phyloP scores from a whole-genome alignment of 2,329 filamentous ascomycete genomes.

The Remersonia thermophila region DNA sequence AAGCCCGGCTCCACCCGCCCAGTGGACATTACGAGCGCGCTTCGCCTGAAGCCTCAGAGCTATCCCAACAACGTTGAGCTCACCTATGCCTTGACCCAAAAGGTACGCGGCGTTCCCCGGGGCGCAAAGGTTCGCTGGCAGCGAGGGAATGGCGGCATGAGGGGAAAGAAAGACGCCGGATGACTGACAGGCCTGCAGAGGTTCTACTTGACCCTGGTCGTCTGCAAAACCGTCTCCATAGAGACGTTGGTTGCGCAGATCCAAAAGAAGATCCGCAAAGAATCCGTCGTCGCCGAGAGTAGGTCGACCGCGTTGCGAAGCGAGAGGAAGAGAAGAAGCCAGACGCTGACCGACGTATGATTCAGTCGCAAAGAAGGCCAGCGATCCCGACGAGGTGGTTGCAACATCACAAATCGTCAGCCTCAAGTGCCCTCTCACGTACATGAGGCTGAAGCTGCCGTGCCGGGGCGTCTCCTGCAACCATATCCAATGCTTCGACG shows the following conservation, averaged over 20 bases:
- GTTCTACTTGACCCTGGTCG: conserved; percentile 58
- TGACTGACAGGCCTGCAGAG: conserved; percentile 36
- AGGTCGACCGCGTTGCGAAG: conserved; percentile 23
- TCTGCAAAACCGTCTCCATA: conserved; percentile 63
- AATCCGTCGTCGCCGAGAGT: conserved; percentile 76
- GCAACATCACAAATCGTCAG: conserved; percentile 82
- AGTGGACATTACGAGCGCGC: conserved; percentile 71
- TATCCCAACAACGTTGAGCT: conserved; percentile 72
- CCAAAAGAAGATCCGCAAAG: conserved; percentile 63
- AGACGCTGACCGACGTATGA: too few relatives aligned
- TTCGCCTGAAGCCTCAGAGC: conserved; percentile 53
- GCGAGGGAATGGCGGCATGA: too few relatives aligned
- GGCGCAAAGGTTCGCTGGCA: conserved; percentile 4
- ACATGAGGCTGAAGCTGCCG: conserved; percentile 66
- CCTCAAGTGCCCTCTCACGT: conserved; percentile 84
- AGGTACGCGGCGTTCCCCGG: conserved; percentile 38
- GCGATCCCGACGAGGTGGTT: conserved; percentile 81
- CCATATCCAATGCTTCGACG: conserved; percentile 93
- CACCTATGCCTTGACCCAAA: conserved; percentile 83
- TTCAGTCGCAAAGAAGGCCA: conserved; percentile 64
- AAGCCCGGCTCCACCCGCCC: conserved; percentile 90
- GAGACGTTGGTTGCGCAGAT: conserved; percentile 59
- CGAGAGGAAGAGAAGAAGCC: too few relatives aligned
- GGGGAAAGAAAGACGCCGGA: conserved; percentile 3
- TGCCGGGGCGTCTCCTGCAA: conserved; percentile 69